Evolutionary conservation across 176 grass and related monocot genomes (phyloP).

Genomic region (Otatea glauca): DNA sequence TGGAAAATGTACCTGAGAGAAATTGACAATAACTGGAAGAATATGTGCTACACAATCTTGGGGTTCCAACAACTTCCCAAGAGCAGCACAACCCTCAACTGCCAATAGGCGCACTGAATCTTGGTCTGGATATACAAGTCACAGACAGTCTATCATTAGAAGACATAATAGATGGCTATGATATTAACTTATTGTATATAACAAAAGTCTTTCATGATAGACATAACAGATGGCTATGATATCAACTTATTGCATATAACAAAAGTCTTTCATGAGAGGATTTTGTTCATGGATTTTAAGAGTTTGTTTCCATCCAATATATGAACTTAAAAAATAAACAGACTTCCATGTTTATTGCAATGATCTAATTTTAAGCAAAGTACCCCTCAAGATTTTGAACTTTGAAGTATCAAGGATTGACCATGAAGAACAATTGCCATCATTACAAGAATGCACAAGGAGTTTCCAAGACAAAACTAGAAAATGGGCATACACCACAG

Average conservation of each 20-base stretch:
- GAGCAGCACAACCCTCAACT: constrained; percentile 78
- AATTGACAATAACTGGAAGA: constrained; percentile 84
- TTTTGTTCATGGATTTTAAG: background rate
- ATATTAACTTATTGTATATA: background rate
- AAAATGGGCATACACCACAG: background rate
- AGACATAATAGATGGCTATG: background rate
- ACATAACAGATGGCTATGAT: background rate
- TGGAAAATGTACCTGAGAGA: constrained; percentile 59
- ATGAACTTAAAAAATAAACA: background rate
- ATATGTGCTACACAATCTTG: constrained; percentile 79
- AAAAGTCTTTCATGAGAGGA: background rate
- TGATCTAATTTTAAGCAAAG: too few species aligned
- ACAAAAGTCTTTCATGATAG: background rate
- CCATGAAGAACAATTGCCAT: too few species aligned
- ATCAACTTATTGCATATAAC: background rate
- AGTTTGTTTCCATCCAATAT: background rate
- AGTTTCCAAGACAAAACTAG: background rate
- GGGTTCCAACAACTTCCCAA: constrained; percentile 79
- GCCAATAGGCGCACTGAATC: constrained; percentile 83
- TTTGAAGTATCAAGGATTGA: too few species aligned
- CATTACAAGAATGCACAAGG: too few species aligned
- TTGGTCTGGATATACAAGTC: constrained; percentile 56
- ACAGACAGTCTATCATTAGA: constrained; percentile 6
- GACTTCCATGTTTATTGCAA: too few species aligned
- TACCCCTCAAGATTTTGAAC: too few species aligned